Evolutionary conservation across 768 basidiomycete genomes (phyloP).

Genomic region (Filobasidium wieringae): DNA sequence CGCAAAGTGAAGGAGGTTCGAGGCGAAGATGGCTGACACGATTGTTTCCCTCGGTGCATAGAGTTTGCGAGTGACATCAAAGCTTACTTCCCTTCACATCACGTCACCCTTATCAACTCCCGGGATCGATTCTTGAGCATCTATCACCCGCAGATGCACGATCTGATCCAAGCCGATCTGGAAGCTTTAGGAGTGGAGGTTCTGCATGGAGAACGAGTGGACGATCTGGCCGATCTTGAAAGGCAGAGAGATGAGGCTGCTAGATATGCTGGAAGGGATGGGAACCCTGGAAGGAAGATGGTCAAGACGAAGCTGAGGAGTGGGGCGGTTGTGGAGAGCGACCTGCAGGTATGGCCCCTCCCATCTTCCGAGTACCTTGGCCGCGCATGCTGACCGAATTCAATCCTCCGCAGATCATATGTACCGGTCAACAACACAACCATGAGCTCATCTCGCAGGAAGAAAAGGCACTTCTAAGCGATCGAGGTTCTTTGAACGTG

Average conservation of each 20-base stretch:
- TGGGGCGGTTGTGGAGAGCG: slow-evolving; percentile 29
- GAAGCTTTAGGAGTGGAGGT: slow-evolving; percentile 27
- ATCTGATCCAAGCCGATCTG: slow-evolving; percentile 23
- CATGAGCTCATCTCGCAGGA: slow-evolving; percentile 22
- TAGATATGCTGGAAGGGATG: background rate
- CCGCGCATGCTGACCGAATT: too few species aligned
- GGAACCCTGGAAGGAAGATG: slow-evolving; percentile 17
- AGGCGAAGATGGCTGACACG: background rate
- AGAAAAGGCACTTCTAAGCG: slow-evolving; percentile 2
- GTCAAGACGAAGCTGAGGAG: slow-evolving; percentile 24
- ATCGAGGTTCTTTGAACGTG: slow-evolving; percentile 25
- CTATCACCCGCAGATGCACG: slow-evolving; percentile 37
- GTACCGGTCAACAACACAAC: slow-evolving; percentile 38
- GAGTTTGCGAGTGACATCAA: slow-evolving; percentile 41
- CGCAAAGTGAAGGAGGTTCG: background rate
- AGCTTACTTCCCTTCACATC: slow-evolving; percentile 34
- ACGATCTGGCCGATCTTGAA: slow-evolving; percentile 4
- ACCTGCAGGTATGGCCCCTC: slow-evolving; percentile 27
- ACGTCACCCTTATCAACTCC: slow-evolving; percentile 40
- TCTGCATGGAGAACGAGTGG: slow-evolving; percentile 28
- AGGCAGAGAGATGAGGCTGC: slow-evolving; percentile 18
- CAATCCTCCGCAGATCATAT: slow-evolving; percentile 21
- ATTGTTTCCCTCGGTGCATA: background rate
- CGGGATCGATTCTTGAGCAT: slow-evolving; percentile 35
- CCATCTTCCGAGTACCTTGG: too few species aligned